Evolutionary conservation across 139 green algal species (phyloP).

Genomic region (Chlorella sp.): DNA sequence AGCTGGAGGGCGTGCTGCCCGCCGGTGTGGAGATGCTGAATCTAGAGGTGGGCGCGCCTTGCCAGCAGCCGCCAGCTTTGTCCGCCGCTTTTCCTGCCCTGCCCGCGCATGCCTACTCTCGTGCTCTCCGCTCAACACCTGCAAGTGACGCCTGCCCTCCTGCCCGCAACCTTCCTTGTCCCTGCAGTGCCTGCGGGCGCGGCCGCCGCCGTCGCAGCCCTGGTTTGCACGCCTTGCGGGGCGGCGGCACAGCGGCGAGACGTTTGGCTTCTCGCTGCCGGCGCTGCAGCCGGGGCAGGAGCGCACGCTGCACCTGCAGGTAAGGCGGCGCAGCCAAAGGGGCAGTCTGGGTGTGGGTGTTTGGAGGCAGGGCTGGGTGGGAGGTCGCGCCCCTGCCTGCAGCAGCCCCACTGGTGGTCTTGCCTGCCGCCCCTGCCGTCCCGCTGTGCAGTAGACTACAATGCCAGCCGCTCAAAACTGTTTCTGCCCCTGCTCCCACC

Average conservation of each 20-base stretch:
- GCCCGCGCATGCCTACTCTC: no score
- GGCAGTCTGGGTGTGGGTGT: background rate
- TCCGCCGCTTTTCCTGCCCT: no score
- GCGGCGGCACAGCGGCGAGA: background rate
- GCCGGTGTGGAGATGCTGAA: background rate
- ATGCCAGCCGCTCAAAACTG: no score
- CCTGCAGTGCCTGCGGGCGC: background rate
- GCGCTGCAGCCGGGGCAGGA: background rate
- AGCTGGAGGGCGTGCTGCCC: background rate
- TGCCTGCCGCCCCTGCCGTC: no score
- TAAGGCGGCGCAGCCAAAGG: background rate
- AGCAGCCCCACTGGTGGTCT: no score
- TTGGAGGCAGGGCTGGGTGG: no score
- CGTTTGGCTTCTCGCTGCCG: background rate
- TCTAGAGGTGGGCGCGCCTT: constrained; percentile 5
- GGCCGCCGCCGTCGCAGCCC: background rate
- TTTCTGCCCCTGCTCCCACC: no score
- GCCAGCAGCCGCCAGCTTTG: no score
- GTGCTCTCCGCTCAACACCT: no score
- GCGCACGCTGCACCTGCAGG: no score
- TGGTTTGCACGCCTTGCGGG: background rate
- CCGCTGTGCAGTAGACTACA: no score
- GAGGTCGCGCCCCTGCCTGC: no score
- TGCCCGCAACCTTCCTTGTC: background rate
- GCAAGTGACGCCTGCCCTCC: background rate